Evolutionary conservation across 1,139 yeast genomes (phyloP).

Genomic region (Kodamaea suecica): DNA sequence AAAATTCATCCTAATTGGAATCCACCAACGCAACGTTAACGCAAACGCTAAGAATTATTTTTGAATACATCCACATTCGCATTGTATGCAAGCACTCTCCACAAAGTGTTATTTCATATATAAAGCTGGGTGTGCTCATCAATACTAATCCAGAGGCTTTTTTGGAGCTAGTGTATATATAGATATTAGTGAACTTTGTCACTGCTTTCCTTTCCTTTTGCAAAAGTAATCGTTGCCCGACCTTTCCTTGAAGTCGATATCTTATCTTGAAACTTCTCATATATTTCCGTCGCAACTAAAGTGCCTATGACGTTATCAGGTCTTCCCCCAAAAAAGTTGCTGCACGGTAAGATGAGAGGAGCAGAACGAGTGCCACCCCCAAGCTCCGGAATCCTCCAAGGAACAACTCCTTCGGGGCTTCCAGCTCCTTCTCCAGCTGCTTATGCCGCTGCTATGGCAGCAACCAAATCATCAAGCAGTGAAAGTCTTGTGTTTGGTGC

Average conservation of each 20-base stretch:
- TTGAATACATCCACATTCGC: too few species aligned
- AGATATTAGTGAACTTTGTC: too few species aligned
- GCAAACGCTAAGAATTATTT: too few species aligned
- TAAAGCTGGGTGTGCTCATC: background rate
- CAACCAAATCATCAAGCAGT: background rate
- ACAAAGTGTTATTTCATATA: background rate
- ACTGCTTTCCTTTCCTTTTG: background rate
- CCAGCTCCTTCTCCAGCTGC: background rate
- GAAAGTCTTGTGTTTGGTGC: background rate
- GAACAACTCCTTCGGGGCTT: constrained; percentile 1
- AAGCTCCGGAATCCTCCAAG: too few species aligned
- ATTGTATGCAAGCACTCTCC: background rate
- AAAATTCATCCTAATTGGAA: too few species aligned
- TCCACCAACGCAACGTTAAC: too few species aligned
- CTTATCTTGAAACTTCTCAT: background rate
- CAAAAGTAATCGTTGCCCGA: too few species aligned
- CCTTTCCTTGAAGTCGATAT: too few species aligned
- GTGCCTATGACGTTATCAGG: constrained; percentile 1
- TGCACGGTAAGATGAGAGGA: background rate
- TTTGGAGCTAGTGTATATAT: too few species aligned
- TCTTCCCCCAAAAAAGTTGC: background rate
- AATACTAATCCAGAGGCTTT: too few species aligned
- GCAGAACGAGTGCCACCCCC: too few species aligned
- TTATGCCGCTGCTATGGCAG: constrained; percentile 1
- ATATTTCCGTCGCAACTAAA: background rate